Base-by-base conservation (phyloP, 768 basidiomycete species). In the Pholiota molesta region DNA sequence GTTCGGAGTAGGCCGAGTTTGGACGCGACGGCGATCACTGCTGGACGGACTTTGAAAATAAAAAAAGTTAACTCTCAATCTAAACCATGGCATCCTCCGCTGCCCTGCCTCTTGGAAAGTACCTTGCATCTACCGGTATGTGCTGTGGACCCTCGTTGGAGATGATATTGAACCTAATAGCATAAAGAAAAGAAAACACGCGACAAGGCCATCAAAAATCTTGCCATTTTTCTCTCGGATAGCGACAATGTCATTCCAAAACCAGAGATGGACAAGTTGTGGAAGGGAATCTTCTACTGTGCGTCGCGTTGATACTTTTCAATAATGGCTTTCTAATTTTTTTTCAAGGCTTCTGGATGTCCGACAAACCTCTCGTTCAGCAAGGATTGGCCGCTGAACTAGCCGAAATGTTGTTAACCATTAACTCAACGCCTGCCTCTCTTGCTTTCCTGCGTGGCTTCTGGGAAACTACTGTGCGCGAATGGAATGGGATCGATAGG, bases 211-310 rank as follows among this genome's bases (percentile, higher is more conserved):
- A 84, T 97, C 64, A 88, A 89, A 72, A 86, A 85, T 61, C 82
- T 99, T 9, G 80, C 89, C 0, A 73, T 79, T 4, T 97, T 98
- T 73, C 84, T 99, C 31, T 94, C 94, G 1, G 83, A 86, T 67
- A 79, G 83, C 62, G 79, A 80, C 61, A 79, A 88, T 78, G 81
- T 74, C 23, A 75, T 97, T 31, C 76, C 90, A 16, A 86, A 89
- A 60, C 61, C 79, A 29, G 95, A 98, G 69, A 90, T 97, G 88
- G 83, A 86, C 63, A 97, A 95, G 75, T 74, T 99, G 31, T 99
- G 97, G 97, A 98, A 99, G 74, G 97, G 96, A 0, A 85, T 99
- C 55, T 99, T 97, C 74, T 99, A 97, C 75, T 97, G 96, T 95
- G 64, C 65, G 87, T 75, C 19, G 26, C 45, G 5, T 23, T 28